These are phyloP conservation scores for Melampsora larici-populina DNA, from an alignment of 1,284 basidiomycete species.

Conservation along the genomic window DNA sequence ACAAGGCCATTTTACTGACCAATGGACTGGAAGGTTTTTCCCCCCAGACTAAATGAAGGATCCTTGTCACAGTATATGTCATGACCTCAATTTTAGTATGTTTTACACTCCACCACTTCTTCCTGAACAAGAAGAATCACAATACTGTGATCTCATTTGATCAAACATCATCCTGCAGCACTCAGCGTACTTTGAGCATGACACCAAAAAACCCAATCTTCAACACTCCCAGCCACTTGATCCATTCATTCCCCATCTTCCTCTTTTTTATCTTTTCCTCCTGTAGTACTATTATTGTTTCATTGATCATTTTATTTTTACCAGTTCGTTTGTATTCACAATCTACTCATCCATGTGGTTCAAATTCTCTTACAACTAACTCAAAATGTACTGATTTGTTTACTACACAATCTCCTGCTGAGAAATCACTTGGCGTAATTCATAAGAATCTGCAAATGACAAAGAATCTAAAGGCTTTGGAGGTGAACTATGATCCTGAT, in stretches of 20 bases:
- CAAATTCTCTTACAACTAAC: constrained; percentile 94
- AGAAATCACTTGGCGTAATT: constrained; percentile 87
- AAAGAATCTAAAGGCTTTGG: background rate
- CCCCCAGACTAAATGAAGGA: background rate
- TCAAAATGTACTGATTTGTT: constrained; percentile 97
- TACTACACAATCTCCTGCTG: constrained; percentile 92
- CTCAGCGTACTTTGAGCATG: constrained; percentile 8
- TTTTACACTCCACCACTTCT: constrained; percentile 21
- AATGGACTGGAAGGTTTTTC: too few relatives aligned
- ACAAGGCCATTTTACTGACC: too few relatives aligned
- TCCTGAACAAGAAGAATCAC: constrained; percentile 2
- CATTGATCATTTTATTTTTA: constrained; percentile 10
- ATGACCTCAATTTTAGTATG: constrained; percentile 9
- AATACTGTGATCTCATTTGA: constrained; percentile 17
- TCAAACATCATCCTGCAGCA: constrained; percentile 5
- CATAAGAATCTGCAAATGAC: constrained; percentile 69
- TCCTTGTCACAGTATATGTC: constrained; percentile 26
- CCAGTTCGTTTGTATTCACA: constrained; percentile 57
- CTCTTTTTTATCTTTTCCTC: constrained; percentile 60
- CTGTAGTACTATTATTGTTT: constrained; percentile 1
- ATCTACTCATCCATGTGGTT: constrained; percentile 87
- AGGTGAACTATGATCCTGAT: constrained; percentile 33
- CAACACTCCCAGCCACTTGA: constrained; percentile 93
- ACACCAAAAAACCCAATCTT: constrained; percentile 57
- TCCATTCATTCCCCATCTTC: constrained; percentile 75